Conservation (phyloP, 2,329 filamentous ascomycete species). For the Pseudohalonectria lignicola region DNA sequence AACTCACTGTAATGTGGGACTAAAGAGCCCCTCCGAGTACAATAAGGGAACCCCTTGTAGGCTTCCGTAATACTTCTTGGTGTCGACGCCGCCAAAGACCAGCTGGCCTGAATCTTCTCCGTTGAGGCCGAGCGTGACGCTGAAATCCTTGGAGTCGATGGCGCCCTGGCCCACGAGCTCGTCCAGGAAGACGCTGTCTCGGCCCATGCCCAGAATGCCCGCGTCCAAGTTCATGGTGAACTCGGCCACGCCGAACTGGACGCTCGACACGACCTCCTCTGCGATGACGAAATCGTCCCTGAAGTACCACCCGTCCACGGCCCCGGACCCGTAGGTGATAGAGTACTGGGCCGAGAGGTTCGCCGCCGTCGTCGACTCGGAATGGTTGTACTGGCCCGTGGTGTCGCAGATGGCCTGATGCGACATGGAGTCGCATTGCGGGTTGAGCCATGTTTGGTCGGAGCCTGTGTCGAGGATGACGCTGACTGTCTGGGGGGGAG, state of each 20-base stretch:
- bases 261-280: background rate
- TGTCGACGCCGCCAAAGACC: constrained; percentile 4
- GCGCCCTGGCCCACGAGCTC: constrained; percentile 2
- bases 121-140: background rate
- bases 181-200: constrained; percentile 3
- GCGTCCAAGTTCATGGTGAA: background rate
- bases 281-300: constrained; percentile 7
- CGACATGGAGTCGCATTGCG: constrained; percentile 7
- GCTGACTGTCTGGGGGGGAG: constrained; percentile 21
- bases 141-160: constrained; percentile 3
- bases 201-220: constrained; percentile 2
- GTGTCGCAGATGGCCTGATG: constrained; percentile 8
- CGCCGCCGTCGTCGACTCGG: constrained; percentile 6
- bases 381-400: constrained; percentile 7
- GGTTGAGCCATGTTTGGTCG: constrained; percentile 27
- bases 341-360: constrained; percentile 6
- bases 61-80: constrained; percentile 2
- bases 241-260: constrained; percentile 4
- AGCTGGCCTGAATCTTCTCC: constrained; percentile 1
- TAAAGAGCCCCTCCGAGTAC: too few species aligned
- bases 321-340: constrained; percentile 10
- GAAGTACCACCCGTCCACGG: constrained; percentile 7
- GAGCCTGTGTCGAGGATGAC: constrained; percentile 31
- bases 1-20: constrained; percentile 1
- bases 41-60: too few species aligned